Evolutionary conservation across 441 rosid genomes (phyloP).

Genomic region (Pelargonium fulgidum): DNA sequence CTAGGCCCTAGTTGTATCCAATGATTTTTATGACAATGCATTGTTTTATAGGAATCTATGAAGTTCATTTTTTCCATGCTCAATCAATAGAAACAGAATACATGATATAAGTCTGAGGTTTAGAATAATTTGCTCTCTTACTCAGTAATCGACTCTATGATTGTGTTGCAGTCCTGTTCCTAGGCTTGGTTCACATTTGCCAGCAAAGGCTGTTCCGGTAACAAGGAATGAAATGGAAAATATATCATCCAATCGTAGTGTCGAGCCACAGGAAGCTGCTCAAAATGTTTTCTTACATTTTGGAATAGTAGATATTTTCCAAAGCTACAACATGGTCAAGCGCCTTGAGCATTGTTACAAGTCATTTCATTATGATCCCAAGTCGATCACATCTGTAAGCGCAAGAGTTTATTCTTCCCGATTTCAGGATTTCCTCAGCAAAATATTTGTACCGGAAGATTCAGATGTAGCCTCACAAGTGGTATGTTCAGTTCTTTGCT

Average conservation of each 20-base stretch:
- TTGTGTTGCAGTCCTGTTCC: no score
- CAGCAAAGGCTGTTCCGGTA: no score
- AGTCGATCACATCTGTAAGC: constrained; percentile 45
- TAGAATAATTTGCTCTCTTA: no score
- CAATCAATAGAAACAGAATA: no score
- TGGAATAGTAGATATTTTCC: constrained; percentile 42
- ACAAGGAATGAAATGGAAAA: constrained; percentile 8
- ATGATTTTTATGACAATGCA: no score
- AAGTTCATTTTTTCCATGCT: no score
- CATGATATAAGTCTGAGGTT: no score
- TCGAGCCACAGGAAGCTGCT: constrained; percentile 1
- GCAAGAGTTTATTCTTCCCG: constrained; percentile 46
- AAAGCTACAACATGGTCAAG: constrained; percentile 40
- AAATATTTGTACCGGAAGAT: constrained; percentile 31
- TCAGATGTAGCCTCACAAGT: not conserved
- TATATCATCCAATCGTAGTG: not conserved
- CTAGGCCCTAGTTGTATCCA: no score
- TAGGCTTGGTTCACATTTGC: no score
- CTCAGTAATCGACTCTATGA: no score
- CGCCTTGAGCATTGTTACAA: constrained; percentile 48
- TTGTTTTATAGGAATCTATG: no score
- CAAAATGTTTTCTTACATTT: constrained; percentile 33
- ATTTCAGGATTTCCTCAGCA: constrained; percentile 40
- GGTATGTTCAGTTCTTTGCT: not conserved
- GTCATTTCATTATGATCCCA: constrained; percentile 37